Evolutionary conservation across 208 protist species (phyloP), one percentile per base, ranked within the genome.

Genomic region (Crithidia expoeki): DNA sequence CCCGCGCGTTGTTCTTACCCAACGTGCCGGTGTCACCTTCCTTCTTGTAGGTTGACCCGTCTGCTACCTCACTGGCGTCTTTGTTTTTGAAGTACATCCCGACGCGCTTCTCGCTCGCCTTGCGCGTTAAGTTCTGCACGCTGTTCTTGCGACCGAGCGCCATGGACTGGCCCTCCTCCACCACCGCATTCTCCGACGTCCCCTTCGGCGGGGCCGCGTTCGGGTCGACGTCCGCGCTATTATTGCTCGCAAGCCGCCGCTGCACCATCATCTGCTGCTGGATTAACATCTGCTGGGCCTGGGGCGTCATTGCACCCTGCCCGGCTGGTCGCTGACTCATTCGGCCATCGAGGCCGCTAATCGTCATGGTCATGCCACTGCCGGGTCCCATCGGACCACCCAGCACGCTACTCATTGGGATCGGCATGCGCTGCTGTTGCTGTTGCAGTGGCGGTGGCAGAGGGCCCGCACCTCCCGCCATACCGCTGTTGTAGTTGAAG

Each of bases 31-130:
- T 69, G 44, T 90, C 85, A 53, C 82, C 83, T 5, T 90, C 84
- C 72, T 89, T 86, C 72, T 90, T 90, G 73, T 93, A 93, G 60
- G 86, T 74, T 19, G 69, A 34, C 2, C 77, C 65, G 23, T 74
- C 76, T n/a, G 67, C 68, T 25, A 53, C 71, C 30, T 90, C 70
- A 14, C 74, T 42, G 1, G 69, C 79, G 44, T 84, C 75, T n/a
- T 84, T 81, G 71, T 90, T 88, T 61, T 93, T 93, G 70, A 93
- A 93, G 69, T 93, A 93, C 81, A 93, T 89, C 19, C 88, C 88
- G 21, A 93, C 80, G 1, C 85, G 76, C 76, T 90, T 93, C 66
- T 86, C 74, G 58, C 84, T 90, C 9, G 46, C 58, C 63, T 89
- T 89, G 59, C 85, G 85, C 21, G 61, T 58, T 30, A 86, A 33